Percentiles rank a stretch among this genome's conserved stretches.
Evolutionary conservation across 345 rosid species (phyloP).

Genomic region (sweet orange (Citrus sinensis)): DNA sequence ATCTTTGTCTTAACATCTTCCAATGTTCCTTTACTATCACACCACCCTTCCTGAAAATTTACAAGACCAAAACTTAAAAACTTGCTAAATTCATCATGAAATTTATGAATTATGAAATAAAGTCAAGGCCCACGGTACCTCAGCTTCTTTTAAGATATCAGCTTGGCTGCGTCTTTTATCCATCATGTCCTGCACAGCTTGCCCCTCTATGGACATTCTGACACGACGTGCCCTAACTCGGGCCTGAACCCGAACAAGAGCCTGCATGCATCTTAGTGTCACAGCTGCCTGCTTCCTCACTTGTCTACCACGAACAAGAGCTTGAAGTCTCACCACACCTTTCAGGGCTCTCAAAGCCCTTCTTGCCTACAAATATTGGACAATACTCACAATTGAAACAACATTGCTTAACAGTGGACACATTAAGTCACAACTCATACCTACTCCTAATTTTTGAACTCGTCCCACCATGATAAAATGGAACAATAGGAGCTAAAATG

Average conservation of each 20-base stretch:
- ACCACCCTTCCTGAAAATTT: constrained; percentile 81
- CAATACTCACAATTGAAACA: background rate
- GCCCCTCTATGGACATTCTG: constrained; percentile 81
- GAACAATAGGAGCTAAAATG: background rate
- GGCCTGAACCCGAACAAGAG: constrained; percentile 94
- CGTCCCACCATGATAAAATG: background rate
- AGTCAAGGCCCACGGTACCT: constrained; percentile 35
- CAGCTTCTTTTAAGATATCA: constrained; percentile 72
- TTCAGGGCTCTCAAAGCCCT: constrained; percentile 86
- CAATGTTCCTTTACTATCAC: constrained; percentile 88
- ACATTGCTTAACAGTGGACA: background rate
- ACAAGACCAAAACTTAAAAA: background rate
- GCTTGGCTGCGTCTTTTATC: constrained; percentile 56
- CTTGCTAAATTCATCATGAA: background rate
- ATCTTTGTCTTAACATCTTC: constrained; percentile 66
- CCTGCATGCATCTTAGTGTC: constrained; percentile 95
- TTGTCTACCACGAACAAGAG: constrained; percentile 85
- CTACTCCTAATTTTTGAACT: background rate
- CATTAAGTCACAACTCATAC: background rate
- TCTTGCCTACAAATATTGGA: constrained; percentile 51
- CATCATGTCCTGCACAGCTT: constrained; percentile 69
- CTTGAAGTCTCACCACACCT: constrained; percentile 94
- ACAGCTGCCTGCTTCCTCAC: constrained; percentile 98
- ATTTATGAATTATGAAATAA: background rate
- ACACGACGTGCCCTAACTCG: constrained; percentile 92